Base-by-base conservation (phyloP, 2,329 filamentous ascomycete genomes). In the Cylindrodendrum hubeiense region DNA sequence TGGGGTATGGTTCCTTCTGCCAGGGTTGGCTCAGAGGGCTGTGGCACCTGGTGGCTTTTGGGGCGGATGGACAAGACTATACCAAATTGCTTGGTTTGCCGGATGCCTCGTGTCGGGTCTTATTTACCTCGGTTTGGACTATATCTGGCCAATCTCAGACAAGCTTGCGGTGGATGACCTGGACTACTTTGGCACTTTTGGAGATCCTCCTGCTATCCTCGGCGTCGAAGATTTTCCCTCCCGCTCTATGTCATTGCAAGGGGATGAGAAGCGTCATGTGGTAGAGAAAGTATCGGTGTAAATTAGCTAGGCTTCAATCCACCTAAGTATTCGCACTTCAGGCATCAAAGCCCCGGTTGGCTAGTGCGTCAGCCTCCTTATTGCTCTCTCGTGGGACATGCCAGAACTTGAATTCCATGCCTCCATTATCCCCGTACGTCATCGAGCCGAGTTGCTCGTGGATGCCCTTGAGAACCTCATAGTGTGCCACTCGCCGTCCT, bases 171-270 rank as follows among this genome's bases (percentile, higher is more conserved):
- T 76, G 2, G 74, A 76, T 26, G 73, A 74, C 19, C 49, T 34
- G 2, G 74, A 76, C 43, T 76, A 73, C 46, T 76, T 76, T 56
- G 74, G 71, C 4, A 75, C 72, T 8, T 75, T 76, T 64, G 69
- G 65, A 10, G 50, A 67, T 5, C 24, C 53, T 15, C 59, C 39
- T 5, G 33, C 66, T 2, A 49, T 58, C 6, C 15, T 26, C 17
- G 28, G 54, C 17, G 19, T 58, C 5, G 55, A 58, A 4, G 28
- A 33, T 30, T 30, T 30, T 3, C 28, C 28, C 28, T 30, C 28
- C 3, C 28, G 8, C 8, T 30, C 28, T 12, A 5, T 12, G 28
- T 30, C 28, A 2, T 3, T 30, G 3, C 28, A 30, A 3, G 28
- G 28, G 28, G 28, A 30, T 12, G 28, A 30, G 28, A 30, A 30